A percentile compares a stretch with the other conserved stretches of the same genome.
Conservation (phyloP, 148 eudicot genomes). For the Salicornia ramosissima region DNA sequence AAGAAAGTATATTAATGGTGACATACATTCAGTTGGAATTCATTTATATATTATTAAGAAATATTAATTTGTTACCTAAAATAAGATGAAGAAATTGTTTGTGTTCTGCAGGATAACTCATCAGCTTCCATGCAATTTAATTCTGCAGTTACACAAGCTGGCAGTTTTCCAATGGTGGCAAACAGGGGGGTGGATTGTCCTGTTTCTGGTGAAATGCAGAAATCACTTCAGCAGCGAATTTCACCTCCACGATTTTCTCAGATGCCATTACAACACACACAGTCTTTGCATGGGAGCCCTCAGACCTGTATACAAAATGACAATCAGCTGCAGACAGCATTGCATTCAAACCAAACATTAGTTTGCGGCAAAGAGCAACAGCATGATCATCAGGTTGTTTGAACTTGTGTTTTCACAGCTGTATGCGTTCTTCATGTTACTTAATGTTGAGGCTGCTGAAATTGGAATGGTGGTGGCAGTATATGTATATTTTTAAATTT, state of each 20-base stretch:
- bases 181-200: constrained; percentile 18
- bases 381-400: constrained; percentile 18
- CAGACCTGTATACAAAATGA: constrained; percentile 14
- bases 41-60: no score
- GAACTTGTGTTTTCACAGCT: not conserved
- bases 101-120: constrained; percentile 10
- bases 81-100: not conserved
- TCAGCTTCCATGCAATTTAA: constrained; percentile 20
- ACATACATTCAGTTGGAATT: no score
- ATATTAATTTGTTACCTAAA: no score
- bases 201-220: constrained; percentile 20
- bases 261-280: constrained; percentile 20
- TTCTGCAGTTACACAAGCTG: constrained; percentile 13
- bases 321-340: not conserved
- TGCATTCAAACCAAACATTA: constrained; percentile 10
- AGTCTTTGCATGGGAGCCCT: constrained; percentile 14
- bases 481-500: not conserved
- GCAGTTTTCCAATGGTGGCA: constrained; percentile 1
- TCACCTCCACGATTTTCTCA: constrained; percentile 23
- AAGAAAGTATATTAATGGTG: no score
- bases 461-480: not conserved
- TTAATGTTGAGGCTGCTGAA: not conserved
- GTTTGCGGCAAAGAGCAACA: constrained; percentile 10
- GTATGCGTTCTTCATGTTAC: not conserved
- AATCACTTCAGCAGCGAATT: constrained; percentile 10